These are phyloP conservation scores for Ophiocordyceps australis DNA, from an alignment of 2,329 filamentous ascomycete genomes.

Conservation along the genomic window DNA sequence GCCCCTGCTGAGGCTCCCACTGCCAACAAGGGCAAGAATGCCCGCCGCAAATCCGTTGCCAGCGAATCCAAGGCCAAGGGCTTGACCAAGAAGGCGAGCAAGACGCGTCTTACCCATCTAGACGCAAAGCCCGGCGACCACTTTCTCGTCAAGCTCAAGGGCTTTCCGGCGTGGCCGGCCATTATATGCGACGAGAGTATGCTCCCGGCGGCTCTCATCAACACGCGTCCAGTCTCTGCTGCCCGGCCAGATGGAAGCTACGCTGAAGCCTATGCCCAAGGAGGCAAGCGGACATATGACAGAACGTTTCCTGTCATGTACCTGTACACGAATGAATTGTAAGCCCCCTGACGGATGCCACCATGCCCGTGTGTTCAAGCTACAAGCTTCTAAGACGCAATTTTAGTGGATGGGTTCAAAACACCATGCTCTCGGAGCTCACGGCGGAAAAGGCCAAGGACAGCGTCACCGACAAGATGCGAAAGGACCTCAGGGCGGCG, in stretches of 20 bases:
- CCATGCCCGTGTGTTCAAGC: too few species aligned
- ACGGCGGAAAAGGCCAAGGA: slow-evolving; percentile 54
- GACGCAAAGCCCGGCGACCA: slow-evolving; percentile 82
- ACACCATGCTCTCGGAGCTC: slow-evolving; percentile 64
- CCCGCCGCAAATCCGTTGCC: slow-evolving; percentile 60
- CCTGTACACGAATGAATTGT: slow-evolving; percentile 92
- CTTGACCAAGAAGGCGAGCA: slow-evolving; percentile 71
- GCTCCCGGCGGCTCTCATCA: slow-evolving; percentile 64
- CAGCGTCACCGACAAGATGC: slow-evolving; percentile 56
- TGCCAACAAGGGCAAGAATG: slow-evolving; percentile 26
- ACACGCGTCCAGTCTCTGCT: slow-evolving; percentile 67
- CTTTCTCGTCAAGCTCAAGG: slow-evolving; percentile 86
- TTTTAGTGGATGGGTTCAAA: slow-evolving; percentile 90
- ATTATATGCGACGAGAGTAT: slow-evolving; percentile 91
- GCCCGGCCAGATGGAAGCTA: slow-evolving; percentile 70
- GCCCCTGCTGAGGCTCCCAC: slow-evolving; percentile 11
- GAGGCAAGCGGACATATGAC: slow-evolving; percentile 70
- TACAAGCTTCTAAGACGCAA: too few species aligned
- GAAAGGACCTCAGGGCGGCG: slow-evolving; percentile 61
- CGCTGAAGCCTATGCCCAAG: slow-evolving; percentile 71
- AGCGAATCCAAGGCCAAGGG: slow-evolving; percentile 59
- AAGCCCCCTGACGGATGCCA: slow-evolving; percentile 22
- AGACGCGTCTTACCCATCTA: slow-evolving; percentile 49
- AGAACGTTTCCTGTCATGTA: slow-evolving; percentile 93
- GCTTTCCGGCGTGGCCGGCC: slow-evolving; percentile 85